A percentile compares a stretch with the other conserved stretches of the same genome.
Evolutionary conservation across 495 filamentous ascomycete species (phyloP).

Genomic region (Friedmanniomyces simplex): DNA sequence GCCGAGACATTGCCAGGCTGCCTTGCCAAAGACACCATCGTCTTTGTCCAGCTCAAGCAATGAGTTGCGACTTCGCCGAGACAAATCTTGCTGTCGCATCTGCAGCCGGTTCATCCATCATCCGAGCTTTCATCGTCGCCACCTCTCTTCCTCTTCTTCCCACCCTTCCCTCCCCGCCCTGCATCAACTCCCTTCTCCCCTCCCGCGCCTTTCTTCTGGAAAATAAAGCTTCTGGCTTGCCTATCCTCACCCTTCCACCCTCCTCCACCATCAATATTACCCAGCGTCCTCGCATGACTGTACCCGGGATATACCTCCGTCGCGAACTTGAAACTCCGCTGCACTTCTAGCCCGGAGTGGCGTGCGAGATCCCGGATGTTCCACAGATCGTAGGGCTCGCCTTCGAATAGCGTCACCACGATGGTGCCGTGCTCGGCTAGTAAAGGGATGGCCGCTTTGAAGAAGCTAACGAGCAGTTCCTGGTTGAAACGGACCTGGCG

Average conservation of each 20-base stretch:
- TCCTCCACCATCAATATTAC: conserved; percentile 52
- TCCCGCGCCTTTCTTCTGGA: conserved; percentile 18
- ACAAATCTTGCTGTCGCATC: too few relatives aligned
- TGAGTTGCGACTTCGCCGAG: too few relatives aligned
- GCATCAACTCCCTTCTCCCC: not conserved
- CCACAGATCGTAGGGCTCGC: conserved; percentile 89
- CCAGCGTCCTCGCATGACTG: conserved; percentile 76
- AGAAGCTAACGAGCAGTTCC: conserved; percentile 75
- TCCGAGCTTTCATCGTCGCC: not conserved
- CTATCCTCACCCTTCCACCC: conserved; percentile 37
- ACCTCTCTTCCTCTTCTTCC: conserved; percentile 7
- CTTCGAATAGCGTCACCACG: conserved; percentile 81
- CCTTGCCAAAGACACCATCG: too few relatives aligned
- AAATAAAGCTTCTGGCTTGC: conserved; percentile 38
- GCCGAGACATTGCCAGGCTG: too few relatives aligned
- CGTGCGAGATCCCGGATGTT: conserved; percentile 79
- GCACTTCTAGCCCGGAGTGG: conserved; percentile 64
- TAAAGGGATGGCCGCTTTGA: conserved; percentile 42
- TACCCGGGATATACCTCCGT: conserved; percentile 72
- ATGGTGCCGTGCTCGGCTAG: conserved; percentile 52
- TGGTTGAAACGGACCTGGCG: conserved; percentile 89
- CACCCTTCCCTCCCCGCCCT: not conserved
- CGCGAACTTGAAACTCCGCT: conserved; percentile 67
- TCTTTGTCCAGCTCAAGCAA: too few relatives aligned
- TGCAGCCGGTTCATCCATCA: not conserved